Percentiles rank a stretch among this genome's conserved stretches.
Evolutionary conservation across 2,329 filamentous ascomycete genomes (phyloP).

Genomic region (Chrysosporium queenslandicum): DNA sequence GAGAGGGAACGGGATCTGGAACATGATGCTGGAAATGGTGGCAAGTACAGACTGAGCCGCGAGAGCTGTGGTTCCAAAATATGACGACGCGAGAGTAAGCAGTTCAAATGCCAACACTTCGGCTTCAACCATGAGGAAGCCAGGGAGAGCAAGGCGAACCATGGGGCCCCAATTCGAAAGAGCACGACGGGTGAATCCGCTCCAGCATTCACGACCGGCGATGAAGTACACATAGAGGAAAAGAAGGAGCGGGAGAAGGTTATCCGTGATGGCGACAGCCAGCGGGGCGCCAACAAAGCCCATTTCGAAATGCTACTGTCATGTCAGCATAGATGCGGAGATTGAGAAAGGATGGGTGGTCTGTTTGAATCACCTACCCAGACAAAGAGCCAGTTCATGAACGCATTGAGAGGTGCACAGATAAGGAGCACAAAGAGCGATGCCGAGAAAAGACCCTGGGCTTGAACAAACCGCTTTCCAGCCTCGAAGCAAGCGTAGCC

Average conservation of each 20-base stretch:
- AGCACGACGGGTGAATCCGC: slow-evolving; percentile 61
- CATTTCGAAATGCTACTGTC: slow-evolving; percentile 42
- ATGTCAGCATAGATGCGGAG: not conserved
- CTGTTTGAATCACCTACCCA: slow-evolving; percentile 46
- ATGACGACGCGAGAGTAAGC: slow-evolving; percentile 69
- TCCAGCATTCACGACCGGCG: slow-evolving; percentile 67
- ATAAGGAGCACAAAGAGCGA: slow-evolving; percentile 74
- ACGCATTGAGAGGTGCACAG: slow-evolving; percentile 69
- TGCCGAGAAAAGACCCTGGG: slow-evolving; percentile 74
- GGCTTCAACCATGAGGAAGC: slow-evolving; percentile 86
- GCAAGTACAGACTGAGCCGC: slow-evolving; percentile 81
- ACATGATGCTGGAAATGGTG: slow-evolving; percentile 68
- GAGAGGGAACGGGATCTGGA: slow-evolving; percentile 85
- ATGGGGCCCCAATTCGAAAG: slow-evolving; percentile 70
- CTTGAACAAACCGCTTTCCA: slow-evolving; percentile 78
- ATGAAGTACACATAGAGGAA: slow-evolving; percentile 64
- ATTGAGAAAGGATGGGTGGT: not conserved
- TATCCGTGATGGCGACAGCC: slow-evolving; percentile 65
- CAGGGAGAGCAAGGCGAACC: slow-evolving; percentile 78
- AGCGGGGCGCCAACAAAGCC: slow-evolving; percentile 73
- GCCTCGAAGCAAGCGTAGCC: slow-evolving; percentile 67
- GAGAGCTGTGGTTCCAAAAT: slow-evolving; percentile 66
- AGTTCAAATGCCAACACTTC: slow-evolving; percentile 92
- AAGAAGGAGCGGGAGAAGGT: slow-evolving; percentile 60
- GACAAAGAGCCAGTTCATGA: slow-evolving; percentile 72